Base-by-base conservation (phyloP, 345 rosid species). In the Erysimum cheiranthoides region DNA sequence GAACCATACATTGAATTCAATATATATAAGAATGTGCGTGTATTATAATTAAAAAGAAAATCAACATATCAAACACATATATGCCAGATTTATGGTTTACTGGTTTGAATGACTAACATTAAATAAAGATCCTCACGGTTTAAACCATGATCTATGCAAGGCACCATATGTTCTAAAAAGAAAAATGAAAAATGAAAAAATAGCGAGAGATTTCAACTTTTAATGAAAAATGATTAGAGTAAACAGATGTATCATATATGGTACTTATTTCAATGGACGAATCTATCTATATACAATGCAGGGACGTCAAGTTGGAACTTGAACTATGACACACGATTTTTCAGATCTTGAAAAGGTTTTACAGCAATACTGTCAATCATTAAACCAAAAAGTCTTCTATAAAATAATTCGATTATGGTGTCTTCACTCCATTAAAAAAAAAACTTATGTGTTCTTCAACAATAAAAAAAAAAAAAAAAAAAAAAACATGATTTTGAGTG, bases 401-500 rank as follows among this genome's bases (percentile, higher is more conserved):
- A 10, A 34, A 49, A 67, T 36, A 25, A 21, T 62, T 9, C 18
- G 17, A 39, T n/a, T 66, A 9, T 67, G 49, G 35, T 3, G 35
- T 12, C 58, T 31, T 32, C 12, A 32, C 6, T 32, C 34, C 1
- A 21, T 21, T 3, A 4, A 17, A 8, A 49, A 49, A 14, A 46
- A 27, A 14, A 5, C 2, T 8, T 31, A 10, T 4, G 11, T 38
- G 16, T 56, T 27, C 12, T 35, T 1, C 1, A 21, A 21, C 1
- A n/a, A n/a, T n/a, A n/a, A n/a, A n/a, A n/a, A n/a, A n/a, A n/a
- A n/a, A n/a, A n/a, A n/a, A 21, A 21, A 21, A 21, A 21, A 21
- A 21, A 21, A 21, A 21, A 21, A 36, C 46, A 66, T 60, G 54
- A 47, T 36, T 35, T n/a, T 39, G 59, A 75, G 61, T 40, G 30